Conservation (phyloP, 2,329 filamentous ascomycete species). For the Pseudogymnoascus sp. region DNA sequence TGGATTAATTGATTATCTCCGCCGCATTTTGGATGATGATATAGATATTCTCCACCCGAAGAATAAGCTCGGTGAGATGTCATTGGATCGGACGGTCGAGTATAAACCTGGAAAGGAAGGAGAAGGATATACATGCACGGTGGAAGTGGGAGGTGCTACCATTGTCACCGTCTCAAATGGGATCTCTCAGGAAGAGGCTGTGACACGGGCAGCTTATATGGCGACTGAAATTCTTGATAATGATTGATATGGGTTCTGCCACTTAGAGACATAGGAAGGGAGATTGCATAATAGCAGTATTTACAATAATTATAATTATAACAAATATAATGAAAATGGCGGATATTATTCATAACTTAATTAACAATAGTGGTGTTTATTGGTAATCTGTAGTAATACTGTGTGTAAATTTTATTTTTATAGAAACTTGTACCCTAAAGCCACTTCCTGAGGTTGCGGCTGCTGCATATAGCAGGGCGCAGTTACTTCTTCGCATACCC, state of each 20-base stretch:
- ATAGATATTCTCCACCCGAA: constrained; percentile 60
- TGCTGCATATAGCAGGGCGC: not conserved
- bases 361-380: not conserved
- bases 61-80: constrained; percentile 57
- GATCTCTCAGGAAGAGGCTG: constrained; percentile 51
- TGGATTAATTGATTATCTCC: constrained; percentile 58
- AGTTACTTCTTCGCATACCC: too few relatives aligned
- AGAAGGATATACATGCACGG: constrained; percentile 11
- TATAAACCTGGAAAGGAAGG: constrained; percentile 39
- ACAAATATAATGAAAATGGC: too few relatives aligned
- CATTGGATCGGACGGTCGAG: constrained; percentile 43
- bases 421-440: too few relatives aligned
- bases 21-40: constrained; percentile 50
- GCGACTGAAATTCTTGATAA: constrained; percentile 44
- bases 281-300: not conserved
- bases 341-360: too few relatives aligned
- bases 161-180: constrained; percentile 20
- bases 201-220: constrained; percentile 43
- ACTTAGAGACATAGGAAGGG: not conserved
- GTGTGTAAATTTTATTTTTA: too few relatives aligned
- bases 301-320: not conserved
- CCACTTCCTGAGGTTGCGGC: too few relatives aligned
- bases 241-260: not conserved
- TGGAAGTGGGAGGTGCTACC: constrained; percentile 12
- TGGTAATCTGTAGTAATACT: too few relatives aligned